A percentile compares a stretch with the other conserved stretches of the same genome.
Conservation (phyloP, 2,329 filamentous ascomycete genomes). For the Pestalotiopsis sp. region DNA sequence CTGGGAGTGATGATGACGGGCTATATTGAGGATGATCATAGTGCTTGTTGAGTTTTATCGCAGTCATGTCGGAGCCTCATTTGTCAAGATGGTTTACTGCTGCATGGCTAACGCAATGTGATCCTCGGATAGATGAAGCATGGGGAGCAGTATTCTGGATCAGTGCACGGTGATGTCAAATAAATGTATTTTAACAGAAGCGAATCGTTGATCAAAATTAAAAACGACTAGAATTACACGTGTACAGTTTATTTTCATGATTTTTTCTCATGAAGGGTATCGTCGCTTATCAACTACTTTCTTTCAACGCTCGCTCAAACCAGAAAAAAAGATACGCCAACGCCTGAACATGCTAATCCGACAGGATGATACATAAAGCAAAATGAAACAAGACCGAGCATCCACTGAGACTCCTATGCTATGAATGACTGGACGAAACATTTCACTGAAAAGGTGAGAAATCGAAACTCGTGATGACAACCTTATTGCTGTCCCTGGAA, state of each 20-base stretch:
- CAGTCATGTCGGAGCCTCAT: no score
- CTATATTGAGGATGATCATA: constrained; percentile 45
- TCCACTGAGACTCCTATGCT: not conserved
- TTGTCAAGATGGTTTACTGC: no score
- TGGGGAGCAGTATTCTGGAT: no score
- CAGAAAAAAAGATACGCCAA: constrained; percentile 1
- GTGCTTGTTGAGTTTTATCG: no score
- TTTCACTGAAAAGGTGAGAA: not conserved
- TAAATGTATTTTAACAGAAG: not conserved
- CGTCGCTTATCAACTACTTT: constrained; percentile 5
- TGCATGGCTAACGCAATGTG: no score
- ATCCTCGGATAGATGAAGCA: no score
- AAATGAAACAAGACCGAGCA: not conserved
- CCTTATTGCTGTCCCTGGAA: constrained; percentile 37
- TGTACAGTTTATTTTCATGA: not conserved
- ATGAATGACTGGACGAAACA: not conserved
- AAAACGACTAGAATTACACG: not conserved
- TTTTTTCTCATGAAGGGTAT: constrained; percentile 5
- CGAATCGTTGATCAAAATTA: not conserved
- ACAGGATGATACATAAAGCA: not conserved
- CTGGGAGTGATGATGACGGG: constrained; percentile 59
- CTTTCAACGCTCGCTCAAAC: not conserved
- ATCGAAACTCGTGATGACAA: not conserved
- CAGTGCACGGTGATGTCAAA: no score
- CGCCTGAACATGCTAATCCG: constrained; percentile 4